phyloP scores from a whole-genome alignment of 768 basidiomycete genomes.

The Trametes sanguinea region DNA sequence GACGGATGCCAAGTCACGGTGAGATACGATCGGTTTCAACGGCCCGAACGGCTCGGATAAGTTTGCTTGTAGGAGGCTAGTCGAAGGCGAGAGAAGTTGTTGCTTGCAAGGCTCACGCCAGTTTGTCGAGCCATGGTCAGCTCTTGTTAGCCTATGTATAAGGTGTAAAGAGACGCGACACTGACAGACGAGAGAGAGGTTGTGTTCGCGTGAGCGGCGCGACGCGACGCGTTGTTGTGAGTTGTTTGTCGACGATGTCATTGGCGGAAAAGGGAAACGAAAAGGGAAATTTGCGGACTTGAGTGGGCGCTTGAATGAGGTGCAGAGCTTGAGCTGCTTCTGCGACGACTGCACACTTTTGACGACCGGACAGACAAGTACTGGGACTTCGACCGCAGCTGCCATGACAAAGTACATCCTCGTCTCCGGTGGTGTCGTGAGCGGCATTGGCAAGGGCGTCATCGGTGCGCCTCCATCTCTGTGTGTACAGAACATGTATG shows the following conservation, averaged over 20 bases:
- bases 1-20: not conserved
- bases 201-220: not conserved
- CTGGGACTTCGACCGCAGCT: slow-evolving; percentile 10
- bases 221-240: slow-evolving; percentile 24
- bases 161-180: too few relatives aligned
- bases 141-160: too few relatives aligned
- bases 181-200: not conserved
- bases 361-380: not conserved
- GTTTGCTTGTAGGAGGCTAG: too few relatives aligned
- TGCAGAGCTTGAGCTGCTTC: slow-evolving; percentile 18
- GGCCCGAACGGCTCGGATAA: not conserved
- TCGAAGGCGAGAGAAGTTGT: too few relatives aligned
- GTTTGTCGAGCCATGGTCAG: too few relatives aligned
- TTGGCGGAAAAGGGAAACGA: slow-evolving; percentile 9
- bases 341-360: slow-evolving; percentile 6
- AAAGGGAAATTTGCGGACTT: slow-evolving; percentile 16
- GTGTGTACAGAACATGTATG: slow-evolving; percentile 13
- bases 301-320: slow-evolving; percentile 1
- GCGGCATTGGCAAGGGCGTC: slow-evolving; percentile 98
- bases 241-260: slow-evolving; percentile 13
- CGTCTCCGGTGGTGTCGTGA: slow-evolving; percentile 96
- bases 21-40: not conserved
- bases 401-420: slow-evolving; percentile 94
- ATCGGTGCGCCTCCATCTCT: slow-evolving; percentile 71
- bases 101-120: too few relatives aligned